Evolutionary conservation across 2,329 filamentous ascomycete genomes (phyloP).

Genomic region (Nigrospora sphaerica): DNA sequence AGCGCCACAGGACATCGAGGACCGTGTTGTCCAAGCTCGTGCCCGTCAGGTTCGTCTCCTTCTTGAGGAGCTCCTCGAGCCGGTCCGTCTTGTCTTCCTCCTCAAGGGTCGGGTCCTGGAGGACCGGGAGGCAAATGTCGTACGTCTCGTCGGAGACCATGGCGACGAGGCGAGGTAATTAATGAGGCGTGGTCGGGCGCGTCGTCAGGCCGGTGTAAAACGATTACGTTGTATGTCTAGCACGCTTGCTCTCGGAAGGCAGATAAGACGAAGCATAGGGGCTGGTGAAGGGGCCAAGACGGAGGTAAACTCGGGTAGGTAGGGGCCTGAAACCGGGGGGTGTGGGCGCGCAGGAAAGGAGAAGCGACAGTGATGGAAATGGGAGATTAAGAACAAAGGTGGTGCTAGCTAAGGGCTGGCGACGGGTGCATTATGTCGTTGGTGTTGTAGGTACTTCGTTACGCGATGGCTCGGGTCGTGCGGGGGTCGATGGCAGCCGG

Average conservation of each 20-base stretch:
- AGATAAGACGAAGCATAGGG: slow-evolving; percentile 7
- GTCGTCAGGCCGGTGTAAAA: slow-evolving; percentile 5
- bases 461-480: background rate
- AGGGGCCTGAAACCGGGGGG: background rate
- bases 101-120: slow-evolving; percentile 74
- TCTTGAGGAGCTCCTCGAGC: slow-evolving; percentile 77
- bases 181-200: slow-evolving; percentile 3
- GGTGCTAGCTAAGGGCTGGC: slow-evolving; percentile 4
- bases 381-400: background rate
- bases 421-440: slow-evolving; percentile 3
- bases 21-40: slow-evolving; percentile 81
- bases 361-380: background rate
- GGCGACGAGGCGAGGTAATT: slow-evolving; percentile 7
- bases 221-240: slow-evolving; percentile 6
- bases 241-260: slow-evolving; percentile 4
- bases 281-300: slow-evolving; percentile 1
- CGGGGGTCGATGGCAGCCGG: background rate
- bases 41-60: slow-evolving; percentile 69
- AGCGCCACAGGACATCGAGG: slow-evolving; percentile 84
- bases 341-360: background rate
- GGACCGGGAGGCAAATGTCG: slow-evolving; percentile 81
- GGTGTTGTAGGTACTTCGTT: background rate
- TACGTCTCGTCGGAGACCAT: slow-evolving; percentile 95
- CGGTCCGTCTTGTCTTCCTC: slow-evolving; percentile 95
- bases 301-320: background rate